Base-by-base conservation (phyloP, 495 filamentous ascomycete genomes). In the Ramalina peruviana region DNA sequence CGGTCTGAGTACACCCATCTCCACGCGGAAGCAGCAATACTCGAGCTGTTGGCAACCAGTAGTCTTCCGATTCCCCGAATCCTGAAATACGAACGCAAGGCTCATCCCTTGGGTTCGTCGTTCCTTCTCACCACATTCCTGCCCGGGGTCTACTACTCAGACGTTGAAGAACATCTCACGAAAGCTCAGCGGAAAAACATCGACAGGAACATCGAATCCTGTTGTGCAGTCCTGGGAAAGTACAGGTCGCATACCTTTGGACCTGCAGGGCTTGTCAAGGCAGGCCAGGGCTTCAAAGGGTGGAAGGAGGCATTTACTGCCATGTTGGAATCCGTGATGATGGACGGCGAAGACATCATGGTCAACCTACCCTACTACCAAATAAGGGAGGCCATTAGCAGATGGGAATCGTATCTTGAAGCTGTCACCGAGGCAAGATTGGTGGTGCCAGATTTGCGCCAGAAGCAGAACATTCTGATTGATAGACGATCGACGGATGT, bases 291-390 rank as follows among this genome's bases (percentile, higher is more conserved):
- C 4, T 75, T 67, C 43, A 52, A 50, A 7, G 74, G 72, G 10
- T 88, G 83, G 83, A 62, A 70, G 40, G 73, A 78, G 37, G 73
- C 74, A 1, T 85, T 86, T 53, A 61, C 70, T 21, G 54, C 60
- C 2, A 65, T 88, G 38, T 67, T 85, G 12, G 83, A 86, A 54
- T 63, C 71, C 4, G 62, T 78, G 13, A 65, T 87, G 23, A 76
- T 78, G 17, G 83, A 87, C 56, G 79, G 73, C 13, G 83, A 88
- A 56, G 83, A 86, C 49, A 77, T 78, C 63, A 69, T 80, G 30
- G 72, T 88, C 45, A 68, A 73, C 44, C 60, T 87, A 13, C 81
- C 82, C 1, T 87, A 86, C 57, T 69, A 71, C 15, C 63, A 72
- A 48, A 74, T 88, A 42, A 72, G 82, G 36, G 65, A 72, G 23